phyloP scores from a whole-genome alignment of 306 rosid genomes.

The Casuarina glauca region DNA sequence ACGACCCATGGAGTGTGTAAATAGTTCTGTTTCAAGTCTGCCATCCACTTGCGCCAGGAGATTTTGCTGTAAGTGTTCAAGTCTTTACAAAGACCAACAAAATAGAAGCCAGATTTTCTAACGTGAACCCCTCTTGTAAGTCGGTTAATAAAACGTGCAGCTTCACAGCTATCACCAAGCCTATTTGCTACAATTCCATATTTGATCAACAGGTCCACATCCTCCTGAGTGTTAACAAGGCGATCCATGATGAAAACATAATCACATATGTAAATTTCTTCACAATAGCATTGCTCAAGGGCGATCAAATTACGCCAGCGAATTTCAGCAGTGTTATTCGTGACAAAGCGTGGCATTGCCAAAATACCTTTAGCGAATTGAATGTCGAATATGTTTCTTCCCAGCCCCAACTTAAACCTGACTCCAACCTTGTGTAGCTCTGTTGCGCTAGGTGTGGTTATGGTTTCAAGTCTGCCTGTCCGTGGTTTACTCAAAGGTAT shows the following conservation, averaged over 20 bases:
- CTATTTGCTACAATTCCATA: constrained; percentile 7
- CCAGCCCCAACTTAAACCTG: constrained; percentile 11
- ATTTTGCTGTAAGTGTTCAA: constrained; percentile 23
- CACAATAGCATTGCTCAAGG: constrained; percentile 32
- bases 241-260: constrained; percentile 24
- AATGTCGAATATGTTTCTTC: background rate
- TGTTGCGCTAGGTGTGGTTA: constrained; percentile 24
- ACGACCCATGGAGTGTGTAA: constrained; percentile 34
- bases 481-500: too few species aligned
- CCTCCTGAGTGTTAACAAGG: constrained; percentile 22
- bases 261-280: constrained; percentile 1
- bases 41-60: constrained; percentile 16
- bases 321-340: background rate
- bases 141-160: background rate
- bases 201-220: constrained; percentile 29
- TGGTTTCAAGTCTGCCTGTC: background rate
- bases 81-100: background rate
- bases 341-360: constrained; percentile 27
- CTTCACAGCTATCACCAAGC: constrained; percentile 22
- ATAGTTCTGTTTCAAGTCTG: constrained; percentile 22
- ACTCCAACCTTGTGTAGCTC: constrained; percentile 36
- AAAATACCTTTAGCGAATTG: constrained; percentile 21
- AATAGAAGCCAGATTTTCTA: constrained; percentile 3
- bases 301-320: constrained; percentile 26
- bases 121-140: background rate